Percentiles rank a stretch among this genome's conserved stretches.
These are phyloP conservation scores for Tolypocladium cylindrosporum DNA, from an alignment of 2,329 filamentous ascomycete species.

Conservation along the genomic window DNA sequence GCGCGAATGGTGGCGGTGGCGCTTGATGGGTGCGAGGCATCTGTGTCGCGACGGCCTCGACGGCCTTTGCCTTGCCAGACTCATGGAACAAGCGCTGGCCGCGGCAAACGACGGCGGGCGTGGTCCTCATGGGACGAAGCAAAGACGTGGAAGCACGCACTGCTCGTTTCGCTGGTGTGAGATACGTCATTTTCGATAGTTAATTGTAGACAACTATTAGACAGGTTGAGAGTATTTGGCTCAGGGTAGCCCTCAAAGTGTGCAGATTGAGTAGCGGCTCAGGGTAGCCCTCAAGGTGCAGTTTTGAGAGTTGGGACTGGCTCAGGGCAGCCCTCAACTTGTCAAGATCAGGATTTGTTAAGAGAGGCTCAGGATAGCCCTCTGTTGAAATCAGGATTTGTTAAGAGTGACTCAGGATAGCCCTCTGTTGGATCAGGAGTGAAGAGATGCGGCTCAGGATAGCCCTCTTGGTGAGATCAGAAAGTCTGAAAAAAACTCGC, in stretches of 20 bases:
- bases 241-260: conserved; percentile 4
- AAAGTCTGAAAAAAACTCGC: background rate
- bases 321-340: conserved; percentile 5
- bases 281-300: conserved; percentile 1
- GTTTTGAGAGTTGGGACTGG: conserved; percentile 2
- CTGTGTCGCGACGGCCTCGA: conserved; percentile 1
- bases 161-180: conserved; percentile 6
- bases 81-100: conserved; percentile 11
- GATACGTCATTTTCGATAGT: conserved; percentile 6
- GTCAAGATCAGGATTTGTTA: conserved; percentile 2
- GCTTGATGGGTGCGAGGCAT: conserved; percentile 1
- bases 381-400: conserved; percentile 4
- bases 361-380: conserved; percentile 11
- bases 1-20: conserved; percentile 1
- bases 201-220: conserved; percentile 1
- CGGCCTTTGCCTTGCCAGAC: conserved; percentile 11
- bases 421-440: background rate
- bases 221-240: conserved; percentile 1
- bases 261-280: background rate
- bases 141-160: conserved; percentile 7
- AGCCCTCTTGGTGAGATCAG: background rate
- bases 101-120: background rate
- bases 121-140: conserved; percentile 1
- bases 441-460: background rate
- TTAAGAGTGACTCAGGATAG: conserved; percentile 5